Conservation (phyloP, 164 flowering plant genomes). For the Hamamelis virginiana region DNA sequence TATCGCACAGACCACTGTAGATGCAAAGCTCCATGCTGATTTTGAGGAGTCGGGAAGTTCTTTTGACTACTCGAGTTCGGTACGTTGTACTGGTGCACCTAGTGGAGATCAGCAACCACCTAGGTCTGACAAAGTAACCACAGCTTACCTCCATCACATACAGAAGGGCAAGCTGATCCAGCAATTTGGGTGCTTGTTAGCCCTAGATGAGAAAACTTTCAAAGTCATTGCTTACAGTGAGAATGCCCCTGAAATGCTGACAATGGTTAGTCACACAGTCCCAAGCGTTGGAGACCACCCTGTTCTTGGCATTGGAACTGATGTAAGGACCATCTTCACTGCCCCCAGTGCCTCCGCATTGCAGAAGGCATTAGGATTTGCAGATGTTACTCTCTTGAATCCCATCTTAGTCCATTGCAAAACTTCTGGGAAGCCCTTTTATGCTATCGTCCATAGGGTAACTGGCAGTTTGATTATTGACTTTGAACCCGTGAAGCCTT, state of each 20-base stretch:
- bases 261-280: conserved; percentile 82
- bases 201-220: conserved; percentile 76
- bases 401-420: conserved; percentile 85
- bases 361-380: conserved; percentile 73
- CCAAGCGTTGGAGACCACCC: conserved; percentile 86
- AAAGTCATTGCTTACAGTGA: conserved; percentile 83
- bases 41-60: conserved; percentile 84
- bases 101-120: conserved; percentile 50
- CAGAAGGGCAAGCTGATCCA: conserved; percentile 80
- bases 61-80: conserved; percentile 82
- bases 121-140: conserved; percentile 64
- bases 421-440: conserved; percentile 84
- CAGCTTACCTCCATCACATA: conserved; percentile 81
- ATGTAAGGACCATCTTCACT: conserved; percentile 67
- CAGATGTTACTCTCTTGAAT: conserved; percentile 74
- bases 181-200: conserved; percentile 82
- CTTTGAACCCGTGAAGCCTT: conserved; percentile 86
- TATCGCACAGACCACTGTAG: conserved; percentile 84
- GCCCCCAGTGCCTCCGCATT: conserved; percentile 75
- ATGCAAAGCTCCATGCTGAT: conserved; percentile 86
- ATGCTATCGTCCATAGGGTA: conserved; percentile 78
- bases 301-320: conserved; percentile 73
- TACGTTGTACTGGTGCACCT: conserved; percentile 32
- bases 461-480: conserved; percentile 75
- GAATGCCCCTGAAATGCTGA: conserved; percentile 86